Percentiles rank a stretch among this genome's conserved stretches.
These are phyloP conservation scores for Vicia villosa DNA, from an alignment of 306 rosid genomes.

Conservation along the genomic window DNA sequence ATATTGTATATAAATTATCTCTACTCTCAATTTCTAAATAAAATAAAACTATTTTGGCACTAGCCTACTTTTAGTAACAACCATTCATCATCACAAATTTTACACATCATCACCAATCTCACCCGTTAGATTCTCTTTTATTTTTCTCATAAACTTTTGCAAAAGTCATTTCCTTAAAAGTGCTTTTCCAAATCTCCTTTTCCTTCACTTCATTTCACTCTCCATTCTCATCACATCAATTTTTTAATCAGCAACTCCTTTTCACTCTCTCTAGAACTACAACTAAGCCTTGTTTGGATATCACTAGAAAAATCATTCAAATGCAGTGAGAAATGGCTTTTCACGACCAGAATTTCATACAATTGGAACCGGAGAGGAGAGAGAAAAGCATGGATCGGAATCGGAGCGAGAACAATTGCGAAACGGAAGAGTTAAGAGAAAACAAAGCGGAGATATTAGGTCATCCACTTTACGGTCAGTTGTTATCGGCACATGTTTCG, in stretches of 20 bases:
- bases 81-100: slow-evolving; percentile 28
- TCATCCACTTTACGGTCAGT: slow-evolving; percentile 91
- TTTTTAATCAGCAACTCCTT: neutral
- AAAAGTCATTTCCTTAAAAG: slow-evolving; percentile 34
- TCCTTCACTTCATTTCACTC: neutral
- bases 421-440: slow-evolving; percentile 41
- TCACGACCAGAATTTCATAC: slow-evolving; percentile 64
- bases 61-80: slow-evolving; percentile 25
- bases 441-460: slow-evolving; percentile 68
- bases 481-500: slow-evolving; percentile 82
- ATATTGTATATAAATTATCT: too few species aligned
- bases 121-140: slow-evolving; percentile 47
- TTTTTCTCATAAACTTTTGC: slow-evolving; percentile 30
- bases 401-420: slow-evolving; percentile 6
- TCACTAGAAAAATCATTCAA: neutral
- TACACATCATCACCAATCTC: slow-evolving; percentile 48
- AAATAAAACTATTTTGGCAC: too few species aligned
- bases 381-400: slow-evolving; percentile 45
- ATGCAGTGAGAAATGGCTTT: slow-evolving; percentile 58
- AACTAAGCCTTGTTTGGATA: neutral
- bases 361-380: slow-evolving; percentile 39
- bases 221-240: neutral
- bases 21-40: too few species aligned
- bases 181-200: slow-evolving; percentile 31
- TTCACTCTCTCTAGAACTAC: too few species aligned